Conservation (phyloP, 2,329 filamentous ascomycete genomes). For the Aurifilum marmelostoma region DNA sequence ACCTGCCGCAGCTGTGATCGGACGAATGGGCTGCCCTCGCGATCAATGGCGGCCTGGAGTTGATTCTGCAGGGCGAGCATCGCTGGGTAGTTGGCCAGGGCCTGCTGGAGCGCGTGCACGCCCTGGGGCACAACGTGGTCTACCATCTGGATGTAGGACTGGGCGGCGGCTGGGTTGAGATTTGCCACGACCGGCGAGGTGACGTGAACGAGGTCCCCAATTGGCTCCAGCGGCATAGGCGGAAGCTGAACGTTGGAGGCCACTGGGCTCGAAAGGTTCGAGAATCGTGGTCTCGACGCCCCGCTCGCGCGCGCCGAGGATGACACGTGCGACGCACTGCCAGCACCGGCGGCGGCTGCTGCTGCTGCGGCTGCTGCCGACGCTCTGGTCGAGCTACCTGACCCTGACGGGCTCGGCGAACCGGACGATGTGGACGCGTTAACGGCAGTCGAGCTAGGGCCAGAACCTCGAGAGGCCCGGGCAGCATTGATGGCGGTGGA, state of each 20-base stretch:
- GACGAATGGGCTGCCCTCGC: slow-evolving; percentile 51
- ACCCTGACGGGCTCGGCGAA: slow-evolving; percentile 11
- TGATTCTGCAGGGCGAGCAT: slow-evolving; percentile 53
- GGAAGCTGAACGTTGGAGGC: slow-evolving; percentile 18
- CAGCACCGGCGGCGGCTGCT: no score
- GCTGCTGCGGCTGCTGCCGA: slow-evolving; percentile 1
- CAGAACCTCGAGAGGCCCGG: slow-evolving; percentile 11
- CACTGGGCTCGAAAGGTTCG: slow-evolving; percentile 27
- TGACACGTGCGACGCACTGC: slow-evolving; percentile 9
- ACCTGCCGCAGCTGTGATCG: slow-evolving; percentile 55
- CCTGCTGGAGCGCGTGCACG: slow-evolving; percentile 48
- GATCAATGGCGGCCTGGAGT: slow-evolving; percentile 55
- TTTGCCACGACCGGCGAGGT: slow-evolving; percentile 40
- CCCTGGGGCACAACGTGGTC: slow-evolving; percentile 58
- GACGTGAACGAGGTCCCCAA: slow-evolving; percentile 34
- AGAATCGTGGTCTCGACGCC: slow-evolving; percentile 26
- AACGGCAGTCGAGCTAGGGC: slow-evolving; percentile 17
- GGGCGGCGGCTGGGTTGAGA: slow-evolving; percentile 41
- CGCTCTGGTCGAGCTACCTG: slow-evolving; percentile 19
- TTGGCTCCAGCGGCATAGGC: slow-evolving; percentile 9
- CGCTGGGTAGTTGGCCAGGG: slow-evolving; percentile 51
- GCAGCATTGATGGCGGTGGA: slow-evolving; percentile 21
- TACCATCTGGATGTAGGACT: slow-evolving; percentile 55
- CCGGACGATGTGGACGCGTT: slow-evolving; percentile 15
- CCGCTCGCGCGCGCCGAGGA: slow-evolving; percentile 15